These are phyloP conservation scores for Rauvolfia tetraphylla DNA, from an alignment of 257 asterid species.

Conservation along the genomic window DNA sequence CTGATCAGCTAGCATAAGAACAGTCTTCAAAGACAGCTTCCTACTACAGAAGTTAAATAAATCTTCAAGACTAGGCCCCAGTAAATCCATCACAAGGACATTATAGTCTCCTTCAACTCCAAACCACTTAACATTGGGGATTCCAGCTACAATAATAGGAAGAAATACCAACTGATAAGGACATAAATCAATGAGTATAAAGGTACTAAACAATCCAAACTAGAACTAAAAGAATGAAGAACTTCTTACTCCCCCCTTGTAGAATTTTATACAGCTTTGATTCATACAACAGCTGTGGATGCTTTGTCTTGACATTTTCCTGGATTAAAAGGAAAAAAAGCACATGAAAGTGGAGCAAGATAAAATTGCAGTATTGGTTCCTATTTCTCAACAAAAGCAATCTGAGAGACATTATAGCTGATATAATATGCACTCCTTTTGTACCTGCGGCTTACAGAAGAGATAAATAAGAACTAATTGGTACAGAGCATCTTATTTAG, in stretches of 20 bases:
- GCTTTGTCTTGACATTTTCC: constrained; percentile 88
- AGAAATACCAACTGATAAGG: constrained; percentile 14
- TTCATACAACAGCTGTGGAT: constrained; percentile 74
- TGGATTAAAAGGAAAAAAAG: constrained; percentile 25
- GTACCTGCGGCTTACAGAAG: background rate
- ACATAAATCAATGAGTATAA: constrained; percentile 12
- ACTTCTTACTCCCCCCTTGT: constrained; percentile 79
- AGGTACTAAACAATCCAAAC: constrained; percentile 7
- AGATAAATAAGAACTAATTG: background rate
- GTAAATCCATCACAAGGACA: constrained; percentile 85
- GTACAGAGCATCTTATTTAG: background rate
- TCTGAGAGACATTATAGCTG: background rate
- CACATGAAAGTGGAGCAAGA: constrained; percentile 6
- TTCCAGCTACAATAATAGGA: constrained; percentile 55
- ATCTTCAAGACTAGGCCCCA: constrained; percentile 96
- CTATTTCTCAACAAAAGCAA: background rate
- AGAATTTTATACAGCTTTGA: constrained; percentile 75
- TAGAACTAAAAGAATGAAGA: constrained; percentile 19
- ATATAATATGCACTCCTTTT: background rate
- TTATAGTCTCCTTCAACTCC: constrained; percentile 95
- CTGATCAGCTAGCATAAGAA: constrained; percentile 93
- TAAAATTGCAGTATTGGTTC: background rate
- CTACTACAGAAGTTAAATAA: constrained; percentile 82
- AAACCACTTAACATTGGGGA: constrained; percentile 77
- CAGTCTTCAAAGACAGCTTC: constrained; percentile 82